Evolutionary conservation across 371 early-diverging fungal species (phyloP), one percentile per base, ranked within the genome.

Genomic region (Mortierella sp.): DNA sequence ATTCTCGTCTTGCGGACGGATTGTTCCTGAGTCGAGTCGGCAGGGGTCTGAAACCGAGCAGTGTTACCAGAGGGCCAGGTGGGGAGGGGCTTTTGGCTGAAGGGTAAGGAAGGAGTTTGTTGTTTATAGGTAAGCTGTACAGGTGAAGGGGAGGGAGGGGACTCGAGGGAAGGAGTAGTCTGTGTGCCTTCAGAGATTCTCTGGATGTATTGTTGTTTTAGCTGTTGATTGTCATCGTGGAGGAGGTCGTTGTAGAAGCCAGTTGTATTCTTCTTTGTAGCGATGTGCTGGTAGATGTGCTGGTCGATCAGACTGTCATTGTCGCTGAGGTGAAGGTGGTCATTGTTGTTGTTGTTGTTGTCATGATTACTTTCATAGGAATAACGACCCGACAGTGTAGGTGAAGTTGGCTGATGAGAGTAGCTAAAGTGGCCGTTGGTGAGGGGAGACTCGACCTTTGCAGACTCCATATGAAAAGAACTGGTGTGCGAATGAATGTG

Each of bases 51-150:
- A 71, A 81, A 77, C 47, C 81, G 81, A 38, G 81, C 77, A 6
- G 70, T 44, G 57, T 44, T 77, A 7, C 78, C 81, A 70, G 81
- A 81, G 50, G 81, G 81, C 81, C 81, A 81, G 42, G 77, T 81
- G 1, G 78, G 81, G 9, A 54, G 78, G 4, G 78, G 52, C 34
- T 45, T 72, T 19, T 38, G 52, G 31, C 42, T 60, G 19, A 44
- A 63, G 2, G 42, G 42, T 38, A 38, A 5, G 42, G 42, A 38
- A 5, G 60, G 63, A 24, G 74, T 55, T 28, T 79, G 79, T 48
- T 58, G 71, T 44, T 42, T 71, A 10, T 9, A 5, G 3, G 74
- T 34, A 7, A 38, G 54, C 24, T 16, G 75, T 45, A 57, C 45
- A n/a, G 52, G n/a, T 34, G 52, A 3, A 65, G 52, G 34, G 7